Conservation (phyloP, 331 rosid species). For the Pyracantha coccinea region DNA sequence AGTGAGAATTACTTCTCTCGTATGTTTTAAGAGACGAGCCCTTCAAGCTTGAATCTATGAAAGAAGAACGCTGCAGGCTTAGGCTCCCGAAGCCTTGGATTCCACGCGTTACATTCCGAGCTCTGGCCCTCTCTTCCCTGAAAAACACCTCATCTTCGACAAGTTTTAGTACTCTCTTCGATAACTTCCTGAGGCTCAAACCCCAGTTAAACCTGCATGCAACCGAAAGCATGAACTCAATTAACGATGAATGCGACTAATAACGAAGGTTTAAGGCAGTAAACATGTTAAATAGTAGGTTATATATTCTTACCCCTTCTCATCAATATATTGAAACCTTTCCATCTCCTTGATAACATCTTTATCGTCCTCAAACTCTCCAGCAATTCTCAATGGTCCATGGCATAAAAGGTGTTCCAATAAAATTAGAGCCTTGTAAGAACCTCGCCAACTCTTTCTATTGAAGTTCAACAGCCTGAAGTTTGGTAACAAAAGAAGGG, state of each 20-base stretch:
- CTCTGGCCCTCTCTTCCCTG: constrained; percentile 49
- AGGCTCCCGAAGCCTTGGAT: constrained; percentile 76
- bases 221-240: not conserved
- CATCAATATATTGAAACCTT: constrained; percentile 47
- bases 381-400: constrained; percentile 63
- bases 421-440: constrained; percentile 57
- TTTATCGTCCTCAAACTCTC: constrained; percentile 42
- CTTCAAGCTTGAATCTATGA: constrained; percentile 14
- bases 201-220: constrained; percentile 78
- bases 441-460: constrained; percentile 47
- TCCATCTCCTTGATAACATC: constrained; percentile 38
- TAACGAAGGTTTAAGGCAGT: not conserved
- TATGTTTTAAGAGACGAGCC: constrained; percentile 19
- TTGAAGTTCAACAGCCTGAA: constrained; percentile 51
- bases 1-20: constrained; percentile 33
- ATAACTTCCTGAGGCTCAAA: constrained; percentile 32
- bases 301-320: constrained; percentile 43
- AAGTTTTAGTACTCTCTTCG: constrained; percentile 44
- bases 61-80: constrained; percentile 18
- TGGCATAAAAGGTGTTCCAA: constrained; percentile 65
- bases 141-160: constrained; percentile 25
- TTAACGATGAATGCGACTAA: not conserved
- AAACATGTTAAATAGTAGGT: not conserved
- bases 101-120: constrained; percentile 42
- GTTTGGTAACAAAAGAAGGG: constrained; percentile 6